Evolutionary conservation across 208 protist genomes (phyloP), one percentile per base, ranked within the genome.

Genomic region (Trypanosoma platydactyli): DNA sequence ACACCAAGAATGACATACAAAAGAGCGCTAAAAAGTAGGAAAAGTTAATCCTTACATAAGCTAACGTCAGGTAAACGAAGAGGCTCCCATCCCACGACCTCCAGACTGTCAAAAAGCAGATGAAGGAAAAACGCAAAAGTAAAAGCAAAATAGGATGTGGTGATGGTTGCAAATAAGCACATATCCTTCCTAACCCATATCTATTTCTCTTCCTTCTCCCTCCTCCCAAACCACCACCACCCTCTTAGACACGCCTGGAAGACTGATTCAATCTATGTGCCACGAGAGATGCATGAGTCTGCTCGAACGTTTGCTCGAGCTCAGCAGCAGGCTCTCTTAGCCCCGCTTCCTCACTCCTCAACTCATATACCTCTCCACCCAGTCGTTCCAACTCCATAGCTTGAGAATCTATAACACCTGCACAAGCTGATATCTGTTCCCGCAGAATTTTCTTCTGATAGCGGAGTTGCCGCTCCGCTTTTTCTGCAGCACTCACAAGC

Each of bases 281-380:
- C 12, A 94, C 60, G 30, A 94, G 61, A 15, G 83, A 85, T 45
- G 85, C 88, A 64, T 94, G 88, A 30, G 84, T 84, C 38, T 84
- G 73, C 77, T 88, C 83, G 59, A 91, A 94, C 7, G 84, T 84
- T 63, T 88, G 78, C 48, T 91, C 85, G 16, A 78, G 54, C 16
- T 79, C 76, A 16, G 79, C 77, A 16, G 81, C 58, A 15, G 83
- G 80, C 42, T 74, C 56, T 5, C 63, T 70, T 52, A 94, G 64
- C 12, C 54, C 44, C 46, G 41, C 58, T 58, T 85, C 77, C 35
- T 84, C 74, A 33, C 56, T 49, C 15, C 64, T 78, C 38, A 94
- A 75, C 20, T 42, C 76, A 18, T 57, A 68, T 42, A 94, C 75
- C 56, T 82, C 72, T 12, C 51, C 33, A 35, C 68, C 76, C 25